Evolutionary conservation across 2,329 filamentous ascomycete species (phyloP).

Genomic region (Aspergillus costaricaensis): DNA sequence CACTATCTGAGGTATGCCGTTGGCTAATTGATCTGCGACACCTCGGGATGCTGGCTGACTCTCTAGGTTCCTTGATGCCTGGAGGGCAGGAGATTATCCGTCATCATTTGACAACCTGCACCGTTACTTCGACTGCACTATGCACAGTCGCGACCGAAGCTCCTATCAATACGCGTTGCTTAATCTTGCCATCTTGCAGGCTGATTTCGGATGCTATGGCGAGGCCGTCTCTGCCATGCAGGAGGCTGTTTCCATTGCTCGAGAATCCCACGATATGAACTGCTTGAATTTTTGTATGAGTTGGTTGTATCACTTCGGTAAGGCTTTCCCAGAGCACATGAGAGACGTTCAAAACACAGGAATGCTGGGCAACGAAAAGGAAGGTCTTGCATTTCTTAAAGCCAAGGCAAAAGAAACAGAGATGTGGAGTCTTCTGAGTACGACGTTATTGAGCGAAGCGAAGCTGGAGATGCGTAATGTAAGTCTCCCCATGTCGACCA

Average conservation of each 20-base stretch:
- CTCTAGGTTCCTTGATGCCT: constrained; percentile 80
- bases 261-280: constrained; percentile 87
- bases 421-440: constrained; percentile 82
- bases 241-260: constrained; percentile 89
- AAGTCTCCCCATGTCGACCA: constrained; percentile 39
- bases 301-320: constrained; percentile 94
- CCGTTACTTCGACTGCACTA: constrained; percentile 95
- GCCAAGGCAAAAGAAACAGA: constrained; percentile 81
- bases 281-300: constrained; percentile 94
- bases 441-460: constrained; percentile 80
- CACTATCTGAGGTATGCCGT: constrained; percentile 69
- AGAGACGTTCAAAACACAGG: constrained; percentile 69
- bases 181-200: constrained; percentile 89
- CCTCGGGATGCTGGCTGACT: constrained; percentile 21
- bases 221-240: constrained; percentile 94
- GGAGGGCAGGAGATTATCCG: constrained; percentile 86
- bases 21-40: background rate
- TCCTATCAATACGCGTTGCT: constrained; percentile 95
- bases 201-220: constrained; percentile 87
- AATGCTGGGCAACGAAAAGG: constrained; percentile 75
- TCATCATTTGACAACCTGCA: constrained; percentile 89
- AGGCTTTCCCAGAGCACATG: constrained; percentile 76
- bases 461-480: constrained; percentile 76
- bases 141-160: constrained; percentile 77
- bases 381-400: constrained; percentile 80